Evolutionary conservation across 331 rosid species (phyloP).

Genomic region (Pyrus hybrid): DNA sequence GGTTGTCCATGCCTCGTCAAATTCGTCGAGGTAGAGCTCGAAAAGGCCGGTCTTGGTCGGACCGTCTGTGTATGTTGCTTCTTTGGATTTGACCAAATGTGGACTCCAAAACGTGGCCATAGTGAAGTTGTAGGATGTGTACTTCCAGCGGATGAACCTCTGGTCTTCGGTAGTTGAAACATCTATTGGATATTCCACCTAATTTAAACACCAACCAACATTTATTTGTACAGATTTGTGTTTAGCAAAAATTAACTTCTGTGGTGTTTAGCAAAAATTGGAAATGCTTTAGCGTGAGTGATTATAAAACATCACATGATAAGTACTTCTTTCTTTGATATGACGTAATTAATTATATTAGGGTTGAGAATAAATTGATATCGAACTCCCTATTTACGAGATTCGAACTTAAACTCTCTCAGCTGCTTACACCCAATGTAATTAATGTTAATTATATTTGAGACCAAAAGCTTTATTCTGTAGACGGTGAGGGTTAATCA

Average conservation of each 20-base stretch:
- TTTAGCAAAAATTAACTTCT: not conserved
- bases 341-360: too few species aligned
- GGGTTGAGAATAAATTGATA: too few species aligned
- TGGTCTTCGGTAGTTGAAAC: constrained; percentile 45
- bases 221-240: not conserved
- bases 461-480: not conserved
- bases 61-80: constrained; percentile 27
- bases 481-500: not conserved
- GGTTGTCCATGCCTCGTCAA: constrained; percentile 54
- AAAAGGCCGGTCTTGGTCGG: constrained; percentile 50
- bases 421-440: too few species aligned
- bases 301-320: not conserved
- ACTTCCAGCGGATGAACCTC: constrained; percentile 55
- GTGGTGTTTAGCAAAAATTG: not conserved
- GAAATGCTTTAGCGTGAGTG: not conserved
- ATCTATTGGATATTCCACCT: constrained; percentile 86
- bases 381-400: accelerated
- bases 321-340: too few species aligned
- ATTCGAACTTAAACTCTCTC: too few species aligned
- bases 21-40: constrained; percentile 64
- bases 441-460: too few species aligned
- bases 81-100: constrained; percentile 43
- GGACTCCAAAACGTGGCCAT: constrained; percentile 61
- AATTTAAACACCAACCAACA: not conserved
- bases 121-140: constrained; percentile 77